phyloP scores from a whole-genome alignment of 1,284 basidiomycete species.

The Caloboletus firmus region DNA sequence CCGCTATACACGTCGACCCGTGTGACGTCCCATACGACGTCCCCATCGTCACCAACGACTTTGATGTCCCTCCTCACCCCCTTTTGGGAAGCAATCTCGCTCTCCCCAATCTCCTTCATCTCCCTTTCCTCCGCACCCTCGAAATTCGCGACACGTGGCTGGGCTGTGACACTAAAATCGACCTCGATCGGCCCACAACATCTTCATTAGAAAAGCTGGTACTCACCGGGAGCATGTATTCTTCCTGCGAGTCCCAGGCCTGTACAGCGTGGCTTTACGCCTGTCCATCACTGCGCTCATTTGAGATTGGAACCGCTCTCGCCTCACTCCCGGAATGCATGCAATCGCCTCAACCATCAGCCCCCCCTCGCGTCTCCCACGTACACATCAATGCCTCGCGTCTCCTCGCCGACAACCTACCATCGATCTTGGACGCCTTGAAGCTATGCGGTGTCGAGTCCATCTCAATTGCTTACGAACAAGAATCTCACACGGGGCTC shows the following conservation, averaged over 20 bases:
- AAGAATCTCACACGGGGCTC: neutral
- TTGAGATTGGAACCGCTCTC: slow-evolving; percentile 29
- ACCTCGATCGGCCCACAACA: neutral
- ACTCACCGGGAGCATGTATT: slow-evolving; percentile 35
- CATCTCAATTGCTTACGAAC: slow-evolving; percentile 27
- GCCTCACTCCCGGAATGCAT: slow-evolving; percentile 6
- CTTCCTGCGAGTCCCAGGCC: slow-evolving; percentile 21
- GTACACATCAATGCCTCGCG: slow-evolving; percentile 33
- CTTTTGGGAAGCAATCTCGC: slow-evolving; percentile 55
- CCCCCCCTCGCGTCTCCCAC: slow-evolving; percentile 17
- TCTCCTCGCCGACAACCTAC: slow-evolving; percentile 23
- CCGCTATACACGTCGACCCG: slow-evolving; percentile 54
- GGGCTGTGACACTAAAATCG: slow-evolving; percentile 40
- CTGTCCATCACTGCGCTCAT: slow-evolving; percentile 22
- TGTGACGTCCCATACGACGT: slow-evolving; percentile 40
- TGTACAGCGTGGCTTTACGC: slow-evolving; percentile 29
- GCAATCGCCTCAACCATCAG: neutral
- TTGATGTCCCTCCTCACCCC: slow-evolving; percentile 60
- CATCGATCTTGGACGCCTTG: slow-evolving; percentile 22
- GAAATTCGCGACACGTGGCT: slow-evolving; percentile 69
- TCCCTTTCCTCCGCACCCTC: slow-evolving; percentile 60
- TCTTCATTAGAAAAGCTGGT: slow-evolving; percentile 22
- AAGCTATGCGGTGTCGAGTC: slow-evolving; percentile 19
- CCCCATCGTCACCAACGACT: slow-evolving; percentile 60
- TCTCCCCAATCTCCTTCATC: slow-evolving; percentile 62